Percentiles rank a stretch among this genome's conserved stretches.
These are phyloP conservation scores for Fomitopsis palustris DNA, from an alignment of 1,284 basidiomycete species.

Conservation along the genomic window DNA sequence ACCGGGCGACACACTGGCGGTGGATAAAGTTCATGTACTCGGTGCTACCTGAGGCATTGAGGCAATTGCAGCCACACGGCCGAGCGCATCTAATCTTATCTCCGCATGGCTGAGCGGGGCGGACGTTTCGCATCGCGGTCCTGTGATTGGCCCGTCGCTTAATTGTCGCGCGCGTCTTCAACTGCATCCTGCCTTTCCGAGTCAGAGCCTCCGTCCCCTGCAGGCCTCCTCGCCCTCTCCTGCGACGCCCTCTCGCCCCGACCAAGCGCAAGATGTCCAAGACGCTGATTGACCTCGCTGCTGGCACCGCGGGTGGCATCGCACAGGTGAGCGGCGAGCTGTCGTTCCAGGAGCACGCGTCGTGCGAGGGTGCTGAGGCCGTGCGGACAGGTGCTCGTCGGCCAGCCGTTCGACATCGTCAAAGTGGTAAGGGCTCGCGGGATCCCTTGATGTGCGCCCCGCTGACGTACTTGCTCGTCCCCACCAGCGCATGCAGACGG, in stretches of 20 bases:
- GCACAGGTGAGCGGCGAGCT: conserved; percentile 62
- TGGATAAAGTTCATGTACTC: too few relatives aligned
- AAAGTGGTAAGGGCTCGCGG: conserved; percentile 70
- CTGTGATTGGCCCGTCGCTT: conserved; percentile 21
- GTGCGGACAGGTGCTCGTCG: conserved; percentile 70
- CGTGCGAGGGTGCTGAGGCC: conserved; percentile 4
- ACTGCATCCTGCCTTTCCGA: background rate
- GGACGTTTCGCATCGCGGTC: conserved; percentile 11
- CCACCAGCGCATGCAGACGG: conserved; percentile 85
- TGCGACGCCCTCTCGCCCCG: background rate
- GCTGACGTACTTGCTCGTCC: conserved; percentile 10
- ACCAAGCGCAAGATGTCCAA: conserved; percentile 39
- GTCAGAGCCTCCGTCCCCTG: background rate
- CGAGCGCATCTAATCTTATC: conserved; percentile 12
- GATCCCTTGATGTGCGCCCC: background rate
- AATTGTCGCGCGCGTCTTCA: background rate
- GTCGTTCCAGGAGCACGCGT: background rate
- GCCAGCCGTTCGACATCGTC: conserved; percentile 96
- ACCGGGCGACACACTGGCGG: too few relatives aligned
- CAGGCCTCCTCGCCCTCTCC: background rate
- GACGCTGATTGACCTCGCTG: conserved; percentile 76
- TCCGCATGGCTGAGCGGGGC: background rate
- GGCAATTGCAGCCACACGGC: background rate
- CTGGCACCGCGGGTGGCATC: conserved; percentile 85
- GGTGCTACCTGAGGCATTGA: too few relatives aligned